Conservation (phyloP, 2,329 filamentous ascomycete genomes). For the Arachnomyces sp. region DNA sequence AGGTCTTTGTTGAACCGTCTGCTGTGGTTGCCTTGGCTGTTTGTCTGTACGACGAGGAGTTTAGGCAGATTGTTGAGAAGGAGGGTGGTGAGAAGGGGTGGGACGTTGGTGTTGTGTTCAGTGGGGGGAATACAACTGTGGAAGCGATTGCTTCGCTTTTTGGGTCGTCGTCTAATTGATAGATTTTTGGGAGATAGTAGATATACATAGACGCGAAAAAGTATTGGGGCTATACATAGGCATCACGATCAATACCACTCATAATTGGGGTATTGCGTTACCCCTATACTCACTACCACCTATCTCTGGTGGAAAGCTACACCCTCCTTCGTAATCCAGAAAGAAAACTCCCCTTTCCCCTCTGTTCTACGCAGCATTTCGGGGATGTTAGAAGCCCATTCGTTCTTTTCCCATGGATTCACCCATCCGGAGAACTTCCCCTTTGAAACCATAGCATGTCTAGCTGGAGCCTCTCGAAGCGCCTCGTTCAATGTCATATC, state of each 20-base stretch:
- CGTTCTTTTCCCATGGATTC: slow-evolving; percentile 28
- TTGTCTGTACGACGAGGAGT: slow-evolving; percentile 77
- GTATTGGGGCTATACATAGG: too few relatives aligned
- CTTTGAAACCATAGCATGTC: slow-evolving; percentile 27
- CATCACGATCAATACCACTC: too few relatives aligned
- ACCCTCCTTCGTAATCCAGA: slow-evolving; percentile 7
- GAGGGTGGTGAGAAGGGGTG: slow-evolving; percentile 68
- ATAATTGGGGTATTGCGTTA: too few relatives aligned
- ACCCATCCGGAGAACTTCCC: slow-evolving; percentile 31
- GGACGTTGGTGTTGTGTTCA: slow-evolving; percentile 58
- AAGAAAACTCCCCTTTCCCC: slow-evolving; percentile 7
- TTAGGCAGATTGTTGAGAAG: slow-evolving; percentile 54
- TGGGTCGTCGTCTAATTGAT: slow-evolving; percentile 11
- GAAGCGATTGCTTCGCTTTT: slow-evolving; percentile 54
- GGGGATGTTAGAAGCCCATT: slow-evolving; percentile 19
- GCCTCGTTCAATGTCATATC: slow-evolving; percentile 25
- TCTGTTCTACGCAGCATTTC: background rate
- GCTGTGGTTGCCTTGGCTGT: slow-evolving; percentile 78
- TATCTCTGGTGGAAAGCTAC: background rate
- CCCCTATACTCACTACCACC: too few relatives aligned
- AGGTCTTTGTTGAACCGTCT: slow-evolving; percentile 85
- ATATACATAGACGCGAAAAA: too few relatives aligned
- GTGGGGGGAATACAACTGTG: slow-evolving; percentile 58
- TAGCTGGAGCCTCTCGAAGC: slow-evolving; percentile 25
- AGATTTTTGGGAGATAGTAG: too few relatives aligned